A percentile compares a stretch with the other conserved stretches of the same genome.
These are phyloP conservation scores for Aspergillus persii DNA, from an alignment of 2,329 filamentous ascomycete genomes.

Conservation along the genomic window DNA sequence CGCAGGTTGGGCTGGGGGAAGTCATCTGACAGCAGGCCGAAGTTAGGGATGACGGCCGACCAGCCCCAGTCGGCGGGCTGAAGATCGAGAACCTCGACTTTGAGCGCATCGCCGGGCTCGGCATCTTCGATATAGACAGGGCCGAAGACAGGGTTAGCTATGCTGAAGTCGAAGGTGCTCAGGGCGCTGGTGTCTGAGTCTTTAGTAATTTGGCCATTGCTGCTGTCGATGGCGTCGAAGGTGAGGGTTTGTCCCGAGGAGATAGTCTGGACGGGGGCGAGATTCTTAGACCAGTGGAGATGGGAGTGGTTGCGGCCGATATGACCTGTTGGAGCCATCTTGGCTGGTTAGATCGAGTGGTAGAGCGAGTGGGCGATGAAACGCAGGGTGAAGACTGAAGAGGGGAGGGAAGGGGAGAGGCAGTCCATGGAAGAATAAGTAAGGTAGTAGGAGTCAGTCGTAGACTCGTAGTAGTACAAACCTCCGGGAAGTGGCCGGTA, in stretches of 20 bases:
- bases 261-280: conserved; percentile 47
- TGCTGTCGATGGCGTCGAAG: conserved; percentile 52
- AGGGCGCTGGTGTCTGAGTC: conserved; percentile 43
- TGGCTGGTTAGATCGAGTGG: background rate
- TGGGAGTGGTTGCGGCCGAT: conserved; percentile 39
- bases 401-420: background rate
- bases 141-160: conserved; percentile 51
- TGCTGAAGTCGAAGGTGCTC: conserved; percentile 39
- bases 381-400: no score
- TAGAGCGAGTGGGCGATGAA: background rate
- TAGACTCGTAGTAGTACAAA: background rate
- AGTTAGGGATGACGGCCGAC: conserved; percentile 52
- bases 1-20: conserved; percentile 47
- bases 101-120: conserved; percentile 52
- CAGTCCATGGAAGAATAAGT: no score
- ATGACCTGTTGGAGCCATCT: conserved; percentile 14
- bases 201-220: conserved; percentile 50
- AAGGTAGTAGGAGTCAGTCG: no score
- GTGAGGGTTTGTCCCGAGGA: conserved; percentile 48
- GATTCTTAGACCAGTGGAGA: conserved; percentile 50
- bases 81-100: conserved; percentile 51
- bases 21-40: conserved; percentile 52
- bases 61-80: conserved; percentile 50
- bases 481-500: background rate
- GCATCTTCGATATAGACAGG: conserved; percentile 52